Base-by-base conservation (phyloP, 495 filamentous ascomycete genomes). In the Thermochaetoides thermophila region DNA sequence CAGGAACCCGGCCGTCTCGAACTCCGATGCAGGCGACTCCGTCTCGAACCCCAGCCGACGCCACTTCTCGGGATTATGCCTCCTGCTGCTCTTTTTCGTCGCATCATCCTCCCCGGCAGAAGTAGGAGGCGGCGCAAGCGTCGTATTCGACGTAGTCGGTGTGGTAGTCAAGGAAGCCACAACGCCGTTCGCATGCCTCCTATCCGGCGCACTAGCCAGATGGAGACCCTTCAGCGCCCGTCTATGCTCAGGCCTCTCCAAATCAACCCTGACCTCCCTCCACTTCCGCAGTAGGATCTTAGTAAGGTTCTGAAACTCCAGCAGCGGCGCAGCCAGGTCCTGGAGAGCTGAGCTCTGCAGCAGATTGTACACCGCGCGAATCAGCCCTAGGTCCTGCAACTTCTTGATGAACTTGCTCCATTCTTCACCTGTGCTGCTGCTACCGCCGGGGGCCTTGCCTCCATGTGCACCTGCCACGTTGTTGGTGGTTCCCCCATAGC, bases 321-420 rank as follows among this genome's bases (percentile, higher is more conserved):
- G 63, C n/a, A 84, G 57, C 18, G 89, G 87, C 40, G 87, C 81
- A 4, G 89, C 84, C 28, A 95, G 67, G 52, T 99, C 89, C 48
- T 93, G 84, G n/a, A 95, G 59, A 1, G 84, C 81, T 10, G 80
- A 81, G 38, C 84, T 85, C 55, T 93, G 89, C 84, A 96, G 91
- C 15, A 96, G 69, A 29, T 73, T 63, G 53, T 76, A 94, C 20
- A 93, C 89, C 18, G 82, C 81, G 43, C 84, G 84, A 37, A 96
- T 95, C 24, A 94, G 73, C 1, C 89, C 91, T 16, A 95, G 59
- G 56, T 96, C 87, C 49, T 96, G 91, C 35, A 96, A 56, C 44
- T 72, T 68, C 56, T 91, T 91, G 36, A 99, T 87, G 48, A 96
- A 92, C 39, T 79, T 85, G 11, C 85, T 82, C 91, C 91, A 99